Evolutionary conservation across 164 flowering plant species (phyloP).

Genomic region (Nymphaea colorata): DNA sequence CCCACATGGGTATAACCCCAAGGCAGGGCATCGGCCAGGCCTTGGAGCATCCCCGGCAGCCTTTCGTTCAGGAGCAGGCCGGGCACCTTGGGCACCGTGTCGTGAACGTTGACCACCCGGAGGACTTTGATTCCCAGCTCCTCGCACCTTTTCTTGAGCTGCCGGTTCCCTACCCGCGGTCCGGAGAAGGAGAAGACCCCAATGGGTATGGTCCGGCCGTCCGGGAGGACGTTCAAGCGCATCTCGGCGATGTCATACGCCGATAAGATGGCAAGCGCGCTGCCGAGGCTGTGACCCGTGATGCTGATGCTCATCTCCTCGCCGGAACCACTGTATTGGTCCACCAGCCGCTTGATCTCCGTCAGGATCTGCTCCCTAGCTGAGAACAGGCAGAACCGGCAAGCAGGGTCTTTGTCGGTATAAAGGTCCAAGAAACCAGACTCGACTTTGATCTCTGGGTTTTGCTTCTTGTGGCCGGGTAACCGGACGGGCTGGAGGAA

Average conservation of each 20-base stretch:
- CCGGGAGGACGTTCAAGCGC: conserved; percentile 20
- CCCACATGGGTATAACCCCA: conserved; percentile 77
- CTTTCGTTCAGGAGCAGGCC: conserved; percentile 58
- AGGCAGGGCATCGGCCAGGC: conserved; percentile 40
- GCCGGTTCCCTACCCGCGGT: conserved; percentile 71
- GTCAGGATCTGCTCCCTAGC: conserved; percentile 42
- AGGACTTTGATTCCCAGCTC: conserved; percentile 54
- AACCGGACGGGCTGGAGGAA: conserved; percentile 43
- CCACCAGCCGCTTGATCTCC: conserved; percentile 38
- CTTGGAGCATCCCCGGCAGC: conserved; percentile 3
- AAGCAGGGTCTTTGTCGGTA: conserved; percentile 41
- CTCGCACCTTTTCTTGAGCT: conserved; percentile 59
- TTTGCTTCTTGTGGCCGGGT: conserved; percentile 6
- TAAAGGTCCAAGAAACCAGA: conserved; percentile 66
- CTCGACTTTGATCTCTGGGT: conserved; percentile 47
- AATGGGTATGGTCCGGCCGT: conserved; percentile 23
- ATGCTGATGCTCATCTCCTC: conserved; percentile 54
- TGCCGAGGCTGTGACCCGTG: conserved; percentile 69
- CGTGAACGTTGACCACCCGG: conserved; percentile 59
- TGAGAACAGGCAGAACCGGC: conserved; percentile 40
- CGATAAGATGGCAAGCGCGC: conserved; percentile 42
- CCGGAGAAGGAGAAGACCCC: conserved; percentile 59
- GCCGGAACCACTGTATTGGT: conserved; percentile 19
- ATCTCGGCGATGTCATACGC: conserved; percentile 73
- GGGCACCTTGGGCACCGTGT: conserved; percentile 63